phyloP scores from a whole-genome alignment of 768 basidiomycete genomes.

The Boletus sp. region DNA sequence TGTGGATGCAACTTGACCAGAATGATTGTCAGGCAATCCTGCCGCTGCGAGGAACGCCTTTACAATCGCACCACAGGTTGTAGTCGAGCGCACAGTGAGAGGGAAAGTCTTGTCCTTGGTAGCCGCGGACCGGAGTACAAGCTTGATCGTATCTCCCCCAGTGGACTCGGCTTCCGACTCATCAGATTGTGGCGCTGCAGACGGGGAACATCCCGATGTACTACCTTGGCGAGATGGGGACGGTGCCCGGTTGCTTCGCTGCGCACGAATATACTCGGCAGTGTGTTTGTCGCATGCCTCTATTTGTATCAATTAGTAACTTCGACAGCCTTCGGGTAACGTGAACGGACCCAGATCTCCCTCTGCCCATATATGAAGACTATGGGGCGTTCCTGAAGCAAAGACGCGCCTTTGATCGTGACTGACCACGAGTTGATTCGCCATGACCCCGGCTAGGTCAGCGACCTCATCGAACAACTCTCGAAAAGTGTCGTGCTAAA shows the following conservation, averaged over 20 bases:
- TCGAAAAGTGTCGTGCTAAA: conserved; percentile 63
- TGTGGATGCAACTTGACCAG: conserved; percentile 33
- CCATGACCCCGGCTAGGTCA: conserved; percentile 53
- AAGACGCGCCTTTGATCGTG: conserved; percentile 64
- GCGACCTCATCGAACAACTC: conserved; percentile 65
- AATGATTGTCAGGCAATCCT: conserved; percentile 56
- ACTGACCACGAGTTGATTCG: conserved; percentile 55
- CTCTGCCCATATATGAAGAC: conserved; percentile 65
- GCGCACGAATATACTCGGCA: conserved; percentile 59
- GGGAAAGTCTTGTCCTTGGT: conserved; percentile 52
- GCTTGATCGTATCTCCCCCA: conserved; percentile 54
- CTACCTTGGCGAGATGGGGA: conserved; percentile 20
- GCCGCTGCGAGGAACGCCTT: conserved; percentile 72
- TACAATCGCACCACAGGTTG: conserved; percentile 74
- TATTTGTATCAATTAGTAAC: conserved; percentile 28
- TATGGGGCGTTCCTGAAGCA: conserved; percentile 64
- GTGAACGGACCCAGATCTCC: conserved; percentile 57
- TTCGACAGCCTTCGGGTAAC: neutral
- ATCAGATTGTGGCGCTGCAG: conserved; percentile 26
- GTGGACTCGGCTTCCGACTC: conserved; percentile 38
- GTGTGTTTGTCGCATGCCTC: conserved; percentile 67
- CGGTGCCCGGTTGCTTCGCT: conserved; percentile 26
- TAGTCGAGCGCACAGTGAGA: conserved; percentile 69
- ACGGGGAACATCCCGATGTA: conserved; percentile 9
- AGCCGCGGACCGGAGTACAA: conserved; percentile 58